Conservation (phyloP, 139 green algal species). For the Pseudopediastrum boryanum region DNA sequence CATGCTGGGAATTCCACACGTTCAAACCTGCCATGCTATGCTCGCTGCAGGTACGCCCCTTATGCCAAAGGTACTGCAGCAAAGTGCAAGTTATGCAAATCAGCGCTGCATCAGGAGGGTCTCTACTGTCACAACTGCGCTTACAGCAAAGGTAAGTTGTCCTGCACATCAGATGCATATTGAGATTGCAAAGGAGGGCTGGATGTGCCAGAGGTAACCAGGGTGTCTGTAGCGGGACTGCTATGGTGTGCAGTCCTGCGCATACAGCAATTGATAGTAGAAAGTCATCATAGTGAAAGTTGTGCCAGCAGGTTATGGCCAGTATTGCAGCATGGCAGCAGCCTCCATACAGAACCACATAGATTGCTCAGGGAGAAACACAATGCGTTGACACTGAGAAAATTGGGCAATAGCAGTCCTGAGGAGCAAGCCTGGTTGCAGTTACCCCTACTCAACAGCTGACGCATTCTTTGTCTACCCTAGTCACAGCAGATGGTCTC, state of each 20-base stretch:
- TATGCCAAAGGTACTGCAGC: slow-evolving; percentile 47
- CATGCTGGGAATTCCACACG: too few species aligned
- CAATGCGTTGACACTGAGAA: too few species aligned
- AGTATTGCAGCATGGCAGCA: neutral
- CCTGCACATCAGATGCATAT: too few species aligned
- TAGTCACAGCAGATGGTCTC: too few species aligned
- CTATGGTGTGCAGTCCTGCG: neutral
- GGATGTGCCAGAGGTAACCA: neutral
- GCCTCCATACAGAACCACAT: too few species aligned
- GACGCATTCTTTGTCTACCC: too few species aligned
- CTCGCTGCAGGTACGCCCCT: slow-evolving; percentile 53
- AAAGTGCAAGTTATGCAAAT: slow-evolving; percentile 77
- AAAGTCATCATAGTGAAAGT: neutral
- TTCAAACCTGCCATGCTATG: too few species aligned
- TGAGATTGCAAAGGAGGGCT: too few species aligned
- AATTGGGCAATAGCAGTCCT: too few species aligned
- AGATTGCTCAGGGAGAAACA: too few species aligned
- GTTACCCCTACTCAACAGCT: too few species aligned
- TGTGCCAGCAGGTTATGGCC: neutral
- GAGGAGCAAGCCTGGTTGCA: too few species aligned
- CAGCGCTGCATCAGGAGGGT: slow-evolving; percentile 52
- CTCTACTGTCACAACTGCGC: slow-evolving; percentile 78
- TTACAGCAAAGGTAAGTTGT: slow-evolving; percentile 59
- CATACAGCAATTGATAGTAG: neutral
- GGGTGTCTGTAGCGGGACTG: neutral